Evolutionary conservation across 208 protist genomes (phyloP).

Genomic region (Trypanosoma scelopori): DNA sequence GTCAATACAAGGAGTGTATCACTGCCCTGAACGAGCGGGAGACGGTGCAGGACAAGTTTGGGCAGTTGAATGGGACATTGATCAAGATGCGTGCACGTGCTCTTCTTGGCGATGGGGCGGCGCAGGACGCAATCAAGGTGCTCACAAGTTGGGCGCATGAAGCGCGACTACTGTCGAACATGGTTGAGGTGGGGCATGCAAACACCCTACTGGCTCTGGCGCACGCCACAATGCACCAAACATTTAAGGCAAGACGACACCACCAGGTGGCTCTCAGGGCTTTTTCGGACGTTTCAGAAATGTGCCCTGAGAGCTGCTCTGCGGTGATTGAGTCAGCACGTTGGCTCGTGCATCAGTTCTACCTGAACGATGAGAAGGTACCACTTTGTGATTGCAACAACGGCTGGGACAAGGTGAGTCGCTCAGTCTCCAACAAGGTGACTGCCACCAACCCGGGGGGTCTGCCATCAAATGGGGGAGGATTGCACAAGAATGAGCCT

Average conservation of each 20-base stretch:
- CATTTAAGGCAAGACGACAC: slow-evolving; percentile 60
- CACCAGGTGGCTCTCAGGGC: slow-evolving; percentile 61
- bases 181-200: slow-evolving; percentile 69
- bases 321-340: slow-evolving; percentile 66
- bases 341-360: slow-evolving; percentile 86
- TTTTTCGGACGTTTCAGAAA: slow-evolving; percentile 36
- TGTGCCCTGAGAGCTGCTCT: slow-evolving; percentile 38
- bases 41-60: slow-evolving; percentile 79
- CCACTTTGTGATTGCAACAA: slow-evolving; percentile 32
- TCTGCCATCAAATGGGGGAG: background rate
- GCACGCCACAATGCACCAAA: slow-evolving; percentile 50
- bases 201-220: slow-evolving; percentile 61
- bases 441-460: background rate
- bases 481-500: background rate
- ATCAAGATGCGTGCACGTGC: slow-evolving; percentile 75
- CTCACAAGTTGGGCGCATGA: slow-evolving; percentile 70
- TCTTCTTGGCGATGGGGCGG: slow-evolving; percentile 62
- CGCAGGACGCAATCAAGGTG: slow-evolving; percentile 70
- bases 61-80: slow-evolving; percentile 60
- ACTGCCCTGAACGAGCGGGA: slow-evolving; percentile 71
- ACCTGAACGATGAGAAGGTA: slow-evolving; percentile 72
- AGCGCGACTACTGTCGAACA: slow-evolving; percentile 58
- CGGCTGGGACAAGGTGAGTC: background rate
- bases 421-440: slow-evolving; percentile 14
- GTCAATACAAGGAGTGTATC: slow-evolving; percentile 78